Conservation (phyloP, 139 green algal species). For the Monoraphidium neglectum region DNA sequence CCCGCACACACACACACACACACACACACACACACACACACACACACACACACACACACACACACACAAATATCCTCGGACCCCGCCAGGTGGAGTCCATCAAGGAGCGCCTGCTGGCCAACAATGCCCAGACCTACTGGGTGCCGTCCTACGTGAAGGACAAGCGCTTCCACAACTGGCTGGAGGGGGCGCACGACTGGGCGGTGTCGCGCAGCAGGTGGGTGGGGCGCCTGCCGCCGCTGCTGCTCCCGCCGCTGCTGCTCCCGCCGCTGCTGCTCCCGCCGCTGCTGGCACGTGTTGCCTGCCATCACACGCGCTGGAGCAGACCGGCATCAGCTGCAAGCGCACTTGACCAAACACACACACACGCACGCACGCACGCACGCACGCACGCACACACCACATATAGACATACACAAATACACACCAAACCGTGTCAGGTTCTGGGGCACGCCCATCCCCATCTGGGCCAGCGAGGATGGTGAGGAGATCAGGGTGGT, state of each 20-base stretch:
- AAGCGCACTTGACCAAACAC: too few species aligned
- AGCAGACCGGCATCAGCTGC: too few species aligned
- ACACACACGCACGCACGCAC: too few species aligned
- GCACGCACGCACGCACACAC: too few species aligned
- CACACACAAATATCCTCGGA: neutral
- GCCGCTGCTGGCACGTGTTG: too few species aligned
- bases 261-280: too few species aligned
- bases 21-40: too few species aligned
- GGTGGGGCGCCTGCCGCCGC: too few species aligned
- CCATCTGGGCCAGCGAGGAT: slow-evolving; percentile 91
- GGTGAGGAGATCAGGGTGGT: slow-evolving; percentile 90
- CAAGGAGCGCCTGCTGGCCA: slow-evolving; percentile 86
- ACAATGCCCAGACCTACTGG: slow-evolving; percentile 94
- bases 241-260: too few species aligned
- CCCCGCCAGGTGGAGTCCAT: slow-evolving; percentile 69
- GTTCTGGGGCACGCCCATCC: slow-evolving; percentile 98
- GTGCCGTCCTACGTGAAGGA: slow-evolving; percentile 97
- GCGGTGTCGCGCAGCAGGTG: slow-evolving; percentile 54
- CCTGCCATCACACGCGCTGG: too few species aligned
- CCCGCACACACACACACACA: too few species aligned
- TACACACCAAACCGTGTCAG: slow-evolving; percentile 37
- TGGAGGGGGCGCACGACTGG: slow-evolving; percentile 96
- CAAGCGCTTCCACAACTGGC: slow-evolving; percentile 99
- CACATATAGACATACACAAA: neutral
- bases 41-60: too few species aligned